Conservation (phyloP, 805 yeast genomes). For the Saccharomycopsis malanga region DNA sequence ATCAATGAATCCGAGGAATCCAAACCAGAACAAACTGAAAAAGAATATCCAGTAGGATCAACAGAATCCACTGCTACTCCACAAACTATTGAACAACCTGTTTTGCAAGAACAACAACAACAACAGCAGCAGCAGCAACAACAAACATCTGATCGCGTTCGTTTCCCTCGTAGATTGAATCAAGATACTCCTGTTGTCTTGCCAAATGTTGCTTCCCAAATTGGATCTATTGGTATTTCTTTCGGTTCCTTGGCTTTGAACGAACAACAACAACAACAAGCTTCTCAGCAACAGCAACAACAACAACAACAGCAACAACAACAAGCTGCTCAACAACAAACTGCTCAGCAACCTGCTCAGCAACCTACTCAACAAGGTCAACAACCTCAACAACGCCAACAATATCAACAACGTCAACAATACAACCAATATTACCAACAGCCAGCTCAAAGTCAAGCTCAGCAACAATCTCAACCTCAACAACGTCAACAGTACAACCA, state of each 20-base stretch:
- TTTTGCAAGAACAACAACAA: conserved; percentile 19
- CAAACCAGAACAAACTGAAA: not conserved
- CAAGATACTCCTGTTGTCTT: conserved; percentile 44
- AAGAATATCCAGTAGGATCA: conserved; percentile 5
- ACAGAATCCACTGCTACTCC: not conserved
- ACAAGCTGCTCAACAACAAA: conserved; percentile 24
- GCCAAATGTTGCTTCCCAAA: conserved; percentile 39
- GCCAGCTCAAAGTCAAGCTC: conserved; percentile 21
- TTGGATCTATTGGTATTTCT: conserved; percentile 46
- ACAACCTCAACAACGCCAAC: conserved; percentile 22
- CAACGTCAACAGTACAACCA: conserved; percentile 21
- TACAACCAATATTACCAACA: conserved; percentile 17
- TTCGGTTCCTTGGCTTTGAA: conserved; percentile 52
- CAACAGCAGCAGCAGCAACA: conserved; percentile 13
- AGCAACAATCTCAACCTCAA: conserved; percentile 24
- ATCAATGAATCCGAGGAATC: conserved; percentile 2
- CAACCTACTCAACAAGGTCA: conserved; percentile 17
- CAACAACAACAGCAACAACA: conserved; percentile 22
- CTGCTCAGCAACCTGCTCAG: conserved; percentile 10
- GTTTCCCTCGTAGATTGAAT: conserved; percentile 31
- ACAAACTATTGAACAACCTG: conserved; percentile 10
- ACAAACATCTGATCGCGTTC: conserved; percentile 2
- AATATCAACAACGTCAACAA: conserved; percentile 26
- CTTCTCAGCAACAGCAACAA: conserved; percentile 16
- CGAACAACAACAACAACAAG: conserved; percentile 26